phyloP scores from a whole-genome alignment of 331 rosid genomes.

The Rhamnella rubrinervis region DNA sequence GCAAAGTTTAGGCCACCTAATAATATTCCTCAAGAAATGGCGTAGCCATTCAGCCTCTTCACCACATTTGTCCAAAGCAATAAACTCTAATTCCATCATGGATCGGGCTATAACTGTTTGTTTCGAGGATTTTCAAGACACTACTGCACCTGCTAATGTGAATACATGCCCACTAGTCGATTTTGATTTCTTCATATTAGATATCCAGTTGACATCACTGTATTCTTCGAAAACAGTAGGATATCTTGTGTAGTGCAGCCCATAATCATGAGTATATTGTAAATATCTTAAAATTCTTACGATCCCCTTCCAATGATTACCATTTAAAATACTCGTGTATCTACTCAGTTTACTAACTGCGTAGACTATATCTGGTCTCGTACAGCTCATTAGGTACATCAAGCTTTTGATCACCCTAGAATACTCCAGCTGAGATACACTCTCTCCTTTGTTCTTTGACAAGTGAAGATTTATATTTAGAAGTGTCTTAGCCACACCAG shows the following conservation, averaged over 20 bases:
- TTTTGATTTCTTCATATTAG: neutral
- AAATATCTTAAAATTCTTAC: neutral
- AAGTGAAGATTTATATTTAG: neutral
- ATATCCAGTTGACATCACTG: neutral
- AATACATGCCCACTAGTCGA: neutral
- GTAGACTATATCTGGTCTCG: neutral
- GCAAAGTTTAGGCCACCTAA: neutral
- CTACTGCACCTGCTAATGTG: neutral
- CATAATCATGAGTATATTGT: neutral
- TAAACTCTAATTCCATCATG: neutral
- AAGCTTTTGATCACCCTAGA: neutral
- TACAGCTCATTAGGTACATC: neutral
- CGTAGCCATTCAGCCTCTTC: conserved; percentile 1
- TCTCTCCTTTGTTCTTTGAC: neutral
- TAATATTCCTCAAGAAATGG: neutral
- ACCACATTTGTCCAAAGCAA: neutral
- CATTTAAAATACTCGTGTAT: neutral
- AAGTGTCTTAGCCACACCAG: neutral
- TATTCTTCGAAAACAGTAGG: neutral
- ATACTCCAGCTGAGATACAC: neutral
- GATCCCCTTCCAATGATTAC: neutral
- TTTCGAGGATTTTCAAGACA: neutral
- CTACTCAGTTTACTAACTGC: neutral
- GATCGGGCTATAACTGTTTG: neutral
- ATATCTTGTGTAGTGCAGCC: neutral